A percentile compares a stretch with the other conserved stretches of the same genome.
phyloP scores from a whole-genome alignment of 345 rosid species.

The Aquilaria malaccensis region DNA sequence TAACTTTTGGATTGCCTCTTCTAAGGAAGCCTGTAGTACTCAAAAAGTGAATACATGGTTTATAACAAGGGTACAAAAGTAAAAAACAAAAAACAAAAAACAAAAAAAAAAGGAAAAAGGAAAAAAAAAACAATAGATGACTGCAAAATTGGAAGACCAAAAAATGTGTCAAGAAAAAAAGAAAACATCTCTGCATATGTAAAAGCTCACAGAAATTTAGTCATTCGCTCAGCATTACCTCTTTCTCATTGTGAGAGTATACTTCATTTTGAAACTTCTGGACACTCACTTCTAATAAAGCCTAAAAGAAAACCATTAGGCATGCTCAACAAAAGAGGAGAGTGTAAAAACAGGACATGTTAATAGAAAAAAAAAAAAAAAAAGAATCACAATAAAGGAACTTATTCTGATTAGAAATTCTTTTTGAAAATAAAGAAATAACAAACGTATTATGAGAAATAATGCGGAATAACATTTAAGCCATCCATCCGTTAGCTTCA shows the following conservation, averaged over 20 bases:
- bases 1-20: slow-evolving; percentile 31
- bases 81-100: neutral
- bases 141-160: neutral
- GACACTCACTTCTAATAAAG: slow-evolving; percentile 11
- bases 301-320: slow-evolving; percentile 12
- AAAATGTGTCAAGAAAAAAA: neutral
- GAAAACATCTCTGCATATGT: too few relatives aligned
- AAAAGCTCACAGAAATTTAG: neutral
- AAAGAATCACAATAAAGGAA: too few relatives aligned
- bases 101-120: neutral
- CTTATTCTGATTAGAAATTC: too few relatives aligned
- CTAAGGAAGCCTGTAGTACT: slow-evolving; percentile 31
- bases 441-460: too few relatives aligned
- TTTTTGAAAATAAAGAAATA: too few relatives aligned
- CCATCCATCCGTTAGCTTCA: too few relatives aligned
- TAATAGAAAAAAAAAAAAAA: too few relatives aligned
- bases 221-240: slow-evolving; percentile 11
- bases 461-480: too few relatives aligned
- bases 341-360: neutral
- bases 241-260: slow-evolving; percentile 8
- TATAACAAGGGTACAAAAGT: neutral
- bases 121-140: neutral
- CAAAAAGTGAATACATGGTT: slow-evolving; percentile 4
- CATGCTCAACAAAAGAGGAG: neutral
- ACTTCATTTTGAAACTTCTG: slow-evolving; percentile 13